These are phyloP conservation scores for Eudorina sp. DNA, from an alignment of 139 green algal genomes.

Conservation along the genomic window DNA sequence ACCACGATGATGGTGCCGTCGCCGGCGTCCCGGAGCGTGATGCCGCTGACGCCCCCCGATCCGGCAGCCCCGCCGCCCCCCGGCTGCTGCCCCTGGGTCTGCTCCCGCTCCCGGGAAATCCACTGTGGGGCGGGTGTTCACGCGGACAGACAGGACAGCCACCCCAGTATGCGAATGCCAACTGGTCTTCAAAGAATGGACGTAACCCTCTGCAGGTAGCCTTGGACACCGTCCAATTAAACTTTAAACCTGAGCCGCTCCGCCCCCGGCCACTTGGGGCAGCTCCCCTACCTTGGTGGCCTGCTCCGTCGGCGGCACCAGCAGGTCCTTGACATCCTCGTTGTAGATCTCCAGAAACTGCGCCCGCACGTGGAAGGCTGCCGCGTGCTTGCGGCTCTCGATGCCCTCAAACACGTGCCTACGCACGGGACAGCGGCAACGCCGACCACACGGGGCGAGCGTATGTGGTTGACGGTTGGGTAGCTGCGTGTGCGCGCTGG, in stretches of 20 bases:
- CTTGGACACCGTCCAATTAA: too few relatives aligned
- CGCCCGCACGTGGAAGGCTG: constrained; percentile 32
- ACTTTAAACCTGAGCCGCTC: too few relatives aligned
- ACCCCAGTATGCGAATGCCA: too few relatives aligned
- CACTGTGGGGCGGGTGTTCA: too few relatives aligned
- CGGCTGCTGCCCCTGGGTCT: neutral
- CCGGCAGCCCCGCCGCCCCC: too few relatives aligned
- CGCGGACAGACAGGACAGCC: too few relatives aligned
- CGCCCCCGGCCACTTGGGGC: too few relatives aligned
- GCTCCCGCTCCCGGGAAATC: neutral
- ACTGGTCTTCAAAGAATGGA: too few relatives aligned
- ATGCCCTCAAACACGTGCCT: constrained; percentile 45
- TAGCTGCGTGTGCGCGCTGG: too few relatives aligned
- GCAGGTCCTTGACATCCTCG: constrained; percentile 67
- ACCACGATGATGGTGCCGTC: constrained; percentile 68
- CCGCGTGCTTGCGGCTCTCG: neutral
- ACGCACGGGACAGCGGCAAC: neutral
- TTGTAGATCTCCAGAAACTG: constrained; percentile 74
- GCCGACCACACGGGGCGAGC: neutral
- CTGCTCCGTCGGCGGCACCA: constrained; percentile 39
- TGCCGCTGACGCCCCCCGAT: constrained; percentile 18
- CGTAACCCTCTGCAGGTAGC: too few relatives aligned
- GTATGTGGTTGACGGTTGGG: too few relatives aligned
- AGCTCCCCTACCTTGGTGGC: neutral
- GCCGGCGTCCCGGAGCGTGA: constrained; percentile 66